Percentiles rank a stretch among this genome's conserved stretches.
These are phyloP conservation scores for Fusarium metavorans DNA, from an alignment of 2,329 filamentous ascomycete genomes.

Conservation along the genomic window DNA sequence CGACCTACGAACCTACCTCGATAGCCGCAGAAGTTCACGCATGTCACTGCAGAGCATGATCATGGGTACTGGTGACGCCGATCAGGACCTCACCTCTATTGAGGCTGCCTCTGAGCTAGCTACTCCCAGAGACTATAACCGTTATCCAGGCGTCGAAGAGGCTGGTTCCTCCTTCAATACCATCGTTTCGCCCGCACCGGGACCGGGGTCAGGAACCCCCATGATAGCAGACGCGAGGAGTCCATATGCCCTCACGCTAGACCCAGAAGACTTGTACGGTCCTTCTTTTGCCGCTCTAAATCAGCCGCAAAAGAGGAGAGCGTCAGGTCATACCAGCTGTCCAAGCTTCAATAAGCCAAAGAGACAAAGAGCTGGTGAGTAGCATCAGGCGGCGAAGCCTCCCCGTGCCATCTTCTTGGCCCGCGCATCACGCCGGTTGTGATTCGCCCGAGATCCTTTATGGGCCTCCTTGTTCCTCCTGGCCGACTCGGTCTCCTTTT, in stretches of 20 bases:
- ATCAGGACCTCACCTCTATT: conserved; percentile 55
- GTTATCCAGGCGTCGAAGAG: conserved; percentile 52
- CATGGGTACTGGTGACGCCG: conserved; percentile 50
- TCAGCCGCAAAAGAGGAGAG: conserved; percentile 36
- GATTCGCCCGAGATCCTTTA: conserved; percentile 86
- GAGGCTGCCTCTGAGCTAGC: conserved; percentile 56
- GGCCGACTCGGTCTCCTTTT: conserved; percentile 78
- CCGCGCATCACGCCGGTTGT: conserved; percentile 81
- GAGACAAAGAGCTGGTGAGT: conserved; percentile 32
- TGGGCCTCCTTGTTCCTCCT: conserved; percentile 83
- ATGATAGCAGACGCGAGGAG: conserved; percentile 51
- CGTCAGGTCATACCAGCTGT: not conserved
- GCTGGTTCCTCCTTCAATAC: conserved; percentile 49
- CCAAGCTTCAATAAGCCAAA: conserved; percentile 26
- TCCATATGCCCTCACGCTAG: conserved; percentile 53
- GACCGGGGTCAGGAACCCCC: conserved; percentile 43
- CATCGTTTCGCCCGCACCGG: conserved; percentile 41
- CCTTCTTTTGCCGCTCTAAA: conserved; percentile 4
- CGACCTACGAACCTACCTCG: conserved; percentile 55
- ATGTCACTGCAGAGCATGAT: conserved; percentile 58
- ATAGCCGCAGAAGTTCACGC: conserved; percentile 56
- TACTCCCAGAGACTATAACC: conserved; percentile 54
- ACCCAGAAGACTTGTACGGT: conserved; percentile 50
- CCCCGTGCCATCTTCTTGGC: conserved; percentile 74
- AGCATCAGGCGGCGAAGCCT: conserved; percentile 51